phyloP scores from a whole-genome alignment of 1,139 yeast genomes.

The Debaryomyces singareniensis region DNA sequence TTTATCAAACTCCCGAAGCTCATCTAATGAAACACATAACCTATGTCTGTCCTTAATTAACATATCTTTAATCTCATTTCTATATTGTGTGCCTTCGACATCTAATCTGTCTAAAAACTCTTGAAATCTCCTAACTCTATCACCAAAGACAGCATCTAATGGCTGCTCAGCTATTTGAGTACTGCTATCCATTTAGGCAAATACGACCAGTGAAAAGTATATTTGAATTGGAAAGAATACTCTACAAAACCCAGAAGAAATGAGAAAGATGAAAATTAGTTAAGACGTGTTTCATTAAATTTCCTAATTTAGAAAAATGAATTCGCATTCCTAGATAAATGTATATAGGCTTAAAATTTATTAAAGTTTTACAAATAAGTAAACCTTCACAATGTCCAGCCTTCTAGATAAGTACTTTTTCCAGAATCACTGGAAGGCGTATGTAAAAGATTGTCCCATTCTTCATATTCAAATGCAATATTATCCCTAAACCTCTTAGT shows the following conservation, averaged over 20 bases:
- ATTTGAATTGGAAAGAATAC: constrained; percentile 2
- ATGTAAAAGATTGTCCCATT: constrained; percentile 37
- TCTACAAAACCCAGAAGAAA: background rate
- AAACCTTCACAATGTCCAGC: constrained; percentile 19
- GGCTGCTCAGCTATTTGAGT: constrained; percentile 24
- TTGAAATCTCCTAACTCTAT: constrained; percentile 81
- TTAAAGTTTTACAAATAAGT: no score
- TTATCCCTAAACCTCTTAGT: constrained; percentile 61
- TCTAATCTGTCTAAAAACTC: constrained; percentile 67
- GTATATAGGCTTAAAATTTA: no score
- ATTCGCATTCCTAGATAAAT: no score
- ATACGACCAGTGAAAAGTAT: background rate
- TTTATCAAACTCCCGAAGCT: constrained; percentile 76
- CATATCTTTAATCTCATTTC: constrained; percentile 67
- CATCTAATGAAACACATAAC: constrained; percentile 75
- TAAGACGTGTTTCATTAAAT: constrained; percentile 27
- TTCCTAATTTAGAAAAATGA: constrained; percentile 21
- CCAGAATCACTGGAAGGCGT: constrained; percentile 1
- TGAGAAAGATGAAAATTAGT: constrained; percentile 2
- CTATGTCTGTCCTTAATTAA: constrained; percentile 61
- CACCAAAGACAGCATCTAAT: constrained; percentile 54
- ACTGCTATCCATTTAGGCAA: constrained; percentile 13
- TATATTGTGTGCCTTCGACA: constrained; percentile 51
- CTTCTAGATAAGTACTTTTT: constrained; percentile 14
- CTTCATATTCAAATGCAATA: constrained; percentile 79